These are phyloP conservation scores for Mortierella claussenii DNA, from an alignment of 192 early-diverging fungal genomes.

Conservation along the genomic window DNA sequence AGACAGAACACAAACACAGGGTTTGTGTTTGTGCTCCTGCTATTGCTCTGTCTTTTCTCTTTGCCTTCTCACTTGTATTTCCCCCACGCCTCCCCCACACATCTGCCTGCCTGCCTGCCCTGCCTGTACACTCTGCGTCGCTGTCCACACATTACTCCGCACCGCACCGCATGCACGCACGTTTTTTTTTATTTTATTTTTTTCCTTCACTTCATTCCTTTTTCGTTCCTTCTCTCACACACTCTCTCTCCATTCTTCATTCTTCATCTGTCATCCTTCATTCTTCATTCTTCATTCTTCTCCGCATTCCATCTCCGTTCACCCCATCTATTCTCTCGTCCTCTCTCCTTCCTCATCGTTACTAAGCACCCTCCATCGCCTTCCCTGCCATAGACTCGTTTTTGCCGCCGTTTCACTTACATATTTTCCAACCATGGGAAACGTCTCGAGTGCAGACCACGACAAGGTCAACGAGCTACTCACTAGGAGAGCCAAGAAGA, in stretches of 20 bases:
- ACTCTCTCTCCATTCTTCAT: no score
- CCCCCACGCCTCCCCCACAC: no score
- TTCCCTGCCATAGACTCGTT: background rate
- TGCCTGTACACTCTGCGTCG: no score
- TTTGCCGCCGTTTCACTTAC: background rate
- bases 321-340: background rate
- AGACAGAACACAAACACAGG: no score
- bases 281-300: background rate
- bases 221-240: background rate
- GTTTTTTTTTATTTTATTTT: constrained; percentile 1
- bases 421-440: constrained; percentile 18
- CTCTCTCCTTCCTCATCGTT: background rate
- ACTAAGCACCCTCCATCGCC: background rate
- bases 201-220: background rate
- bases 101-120: no score
- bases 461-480: constrained; percentile 42
- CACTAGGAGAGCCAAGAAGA: constrained; percentile 32
- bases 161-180: no score
- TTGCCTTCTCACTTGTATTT: no score
- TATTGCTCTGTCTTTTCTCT: no score
- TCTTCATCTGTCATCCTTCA: no score
- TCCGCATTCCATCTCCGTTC: background rate
- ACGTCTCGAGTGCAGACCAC: constrained; percentile 45
- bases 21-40: no score
- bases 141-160: no score